phyloP scores from a whole-genome alignment of 2,329 filamentous ascomycete species.

The Davidsoniella eucalypti region DNA sequence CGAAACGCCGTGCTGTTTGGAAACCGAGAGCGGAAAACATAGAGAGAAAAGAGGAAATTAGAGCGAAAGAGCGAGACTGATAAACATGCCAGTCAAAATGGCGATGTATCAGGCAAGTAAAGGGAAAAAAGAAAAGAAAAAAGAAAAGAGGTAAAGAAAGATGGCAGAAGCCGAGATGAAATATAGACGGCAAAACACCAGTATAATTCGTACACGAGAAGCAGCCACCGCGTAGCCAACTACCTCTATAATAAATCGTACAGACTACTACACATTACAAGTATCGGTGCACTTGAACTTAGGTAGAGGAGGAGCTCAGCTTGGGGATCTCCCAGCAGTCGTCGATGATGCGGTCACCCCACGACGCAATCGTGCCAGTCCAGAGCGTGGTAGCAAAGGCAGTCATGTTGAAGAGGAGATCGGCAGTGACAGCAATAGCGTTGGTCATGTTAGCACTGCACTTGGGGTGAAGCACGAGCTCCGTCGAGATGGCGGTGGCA shows the following conservation, averaged over 20 bases:
- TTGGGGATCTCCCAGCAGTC: conserved; percentile 4
- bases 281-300: neutral
- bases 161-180: neutral
- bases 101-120: too few species aligned
- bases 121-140: too few species aligned
- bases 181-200: neutral
- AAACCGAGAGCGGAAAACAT: too few species aligned
- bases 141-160: neutral
- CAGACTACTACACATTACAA: neutral
- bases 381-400: conserved; percentile 4
- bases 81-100: too few species aligned
- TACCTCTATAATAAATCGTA: neutral
- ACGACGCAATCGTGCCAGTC: neutral
- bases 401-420: neutral
- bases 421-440: conserved; percentile 5
- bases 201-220: neutral
- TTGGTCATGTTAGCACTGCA: conserved; percentile 2
- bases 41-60: too few species aligned
- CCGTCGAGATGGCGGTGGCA: neutral
- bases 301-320: neutral
- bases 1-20: too few species aligned
- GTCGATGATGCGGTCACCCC: neutral
- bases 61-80: too few species aligned
- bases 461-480: neutral
- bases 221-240: neutral